A percentile compares a stretch with the other conserved stretches of the same genome.
These are phyloP conservation scores for Peronosclerospora sorghi DNA, from an alignment of 352 stramenopile species.

Conservation along the genomic window DNA sequence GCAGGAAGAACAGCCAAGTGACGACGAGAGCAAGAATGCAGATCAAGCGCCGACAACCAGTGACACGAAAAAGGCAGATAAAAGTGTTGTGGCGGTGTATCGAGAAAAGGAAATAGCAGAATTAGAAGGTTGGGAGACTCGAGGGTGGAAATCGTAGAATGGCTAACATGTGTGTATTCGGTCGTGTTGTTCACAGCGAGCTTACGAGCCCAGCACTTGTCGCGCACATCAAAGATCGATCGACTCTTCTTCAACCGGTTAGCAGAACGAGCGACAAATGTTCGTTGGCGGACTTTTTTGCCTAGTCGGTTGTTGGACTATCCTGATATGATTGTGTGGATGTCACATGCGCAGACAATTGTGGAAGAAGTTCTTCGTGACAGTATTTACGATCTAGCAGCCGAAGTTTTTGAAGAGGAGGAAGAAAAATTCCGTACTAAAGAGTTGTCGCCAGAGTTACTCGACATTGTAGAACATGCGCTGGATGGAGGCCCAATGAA, in stretches of 20 bases:
- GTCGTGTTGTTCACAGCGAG: slow-evolving; percentile 11
- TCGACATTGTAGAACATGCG: slow-evolving; percentile 44
- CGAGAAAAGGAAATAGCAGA: slow-evolving; percentile 36
- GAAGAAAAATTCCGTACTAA: slow-evolving; percentile 35
- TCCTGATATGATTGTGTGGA: background rate
- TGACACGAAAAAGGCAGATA: slow-evolving; percentile 1
- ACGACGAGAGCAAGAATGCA: slow-evolving; percentile 1
- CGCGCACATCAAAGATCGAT: slow-evolving; percentile 21
- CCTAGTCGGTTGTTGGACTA: background rate
- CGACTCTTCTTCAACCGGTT: slow-evolving; percentile 33
- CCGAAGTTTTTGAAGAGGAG: slow-evolving; percentile 44
- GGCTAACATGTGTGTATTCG: background rate
- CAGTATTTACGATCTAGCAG: slow-evolving; percentile 40
- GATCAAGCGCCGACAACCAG: background rate
- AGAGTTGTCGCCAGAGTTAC: slow-evolving; percentile 50
- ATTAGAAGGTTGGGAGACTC: slow-evolving; percentile 23
- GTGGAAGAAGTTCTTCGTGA: slow-evolving; percentile 52
- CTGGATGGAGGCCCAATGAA: slow-evolving; percentile 41
- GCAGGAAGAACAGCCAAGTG: slow-evolving; percentile 1
- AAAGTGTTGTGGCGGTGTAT: slow-evolving; percentile 6
- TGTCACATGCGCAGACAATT: slow-evolving; percentile 23
- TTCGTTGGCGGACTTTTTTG: slow-evolving; percentile 6
- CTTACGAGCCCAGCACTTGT: slow-evolving; percentile 32
- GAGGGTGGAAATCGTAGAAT: background rate
- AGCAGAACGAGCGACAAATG: slow-evolving; percentile 32